These are phyloP conservation scores for Anaeramoeba flamelloides DNA, from an alignment of 78 protist species.

Conservation along the genomic window DNA sequence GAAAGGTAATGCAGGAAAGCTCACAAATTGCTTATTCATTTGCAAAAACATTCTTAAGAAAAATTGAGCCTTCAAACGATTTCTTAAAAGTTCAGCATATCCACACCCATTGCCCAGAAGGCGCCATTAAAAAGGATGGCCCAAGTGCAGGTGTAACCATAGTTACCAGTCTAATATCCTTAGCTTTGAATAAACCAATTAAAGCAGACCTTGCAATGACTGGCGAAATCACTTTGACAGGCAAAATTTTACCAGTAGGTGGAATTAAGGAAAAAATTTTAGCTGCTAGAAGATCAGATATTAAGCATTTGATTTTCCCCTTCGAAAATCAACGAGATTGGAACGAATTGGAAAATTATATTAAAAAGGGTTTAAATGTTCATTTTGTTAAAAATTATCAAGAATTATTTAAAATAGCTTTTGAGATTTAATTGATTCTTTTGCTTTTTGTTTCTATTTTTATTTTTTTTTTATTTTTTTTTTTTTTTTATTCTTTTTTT, in stretches of 20 bases:
- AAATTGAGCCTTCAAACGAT: neutral
- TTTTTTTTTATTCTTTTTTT: no score
- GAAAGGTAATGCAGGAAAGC: neutral
- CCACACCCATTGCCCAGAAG: neutral
- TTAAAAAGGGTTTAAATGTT: conserved; percentile 34
- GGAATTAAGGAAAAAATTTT: neutral
- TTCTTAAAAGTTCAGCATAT: neutral
- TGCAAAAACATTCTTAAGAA: neutral
- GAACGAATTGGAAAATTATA: conserved; percentile 40
- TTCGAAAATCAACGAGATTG: neutral
- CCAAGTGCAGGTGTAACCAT: neutral
- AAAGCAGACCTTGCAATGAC: neutral
- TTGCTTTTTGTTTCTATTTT: no score
- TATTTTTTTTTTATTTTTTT: no score
- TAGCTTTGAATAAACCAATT: neutral
- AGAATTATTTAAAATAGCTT: conserved; percentile 41
- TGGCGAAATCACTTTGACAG: neutral
- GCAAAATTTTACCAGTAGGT: neutral
- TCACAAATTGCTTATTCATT: neutral
- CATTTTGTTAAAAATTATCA: conserved; percentile 47
- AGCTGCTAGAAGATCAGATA: neutral
- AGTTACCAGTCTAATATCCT: neutral
- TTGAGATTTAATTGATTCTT: no score
- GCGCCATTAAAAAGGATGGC: neutral
- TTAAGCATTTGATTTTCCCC: neutral